Conservation (phyloP, 345 rosid genomes). For the Aethionema arabicum region DNA sequence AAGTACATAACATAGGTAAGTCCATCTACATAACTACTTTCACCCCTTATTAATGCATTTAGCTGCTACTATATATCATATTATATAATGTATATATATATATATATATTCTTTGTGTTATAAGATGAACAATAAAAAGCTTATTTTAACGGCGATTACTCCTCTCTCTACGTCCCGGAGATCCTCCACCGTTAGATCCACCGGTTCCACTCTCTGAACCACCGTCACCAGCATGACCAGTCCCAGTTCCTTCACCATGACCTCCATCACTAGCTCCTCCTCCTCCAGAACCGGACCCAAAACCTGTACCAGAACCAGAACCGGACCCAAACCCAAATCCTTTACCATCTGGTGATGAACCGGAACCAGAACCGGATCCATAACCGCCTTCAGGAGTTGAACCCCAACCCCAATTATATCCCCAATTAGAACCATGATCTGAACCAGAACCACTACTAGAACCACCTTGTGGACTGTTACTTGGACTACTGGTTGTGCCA, state of each 20-base stretch:
- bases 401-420: slow-evolving; percentile 85
- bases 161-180: slow-evolving; percentile 34
- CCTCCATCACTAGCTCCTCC: slow-evolving; percentile 69
- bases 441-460: slow-evolving; percentile 55
- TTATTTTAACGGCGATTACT: slow-evolving; percentile 31
- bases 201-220: slow-evolving; percentile 38
- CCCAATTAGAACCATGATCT: slow-evolving; percentile 77
- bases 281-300: slow-evolving; percentile 64
- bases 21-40: slow-evolving; percentile 19
- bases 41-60: slow-evolving; percentile 26
- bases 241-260: slow-evolving; percentile 63
- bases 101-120: slow-evolving; percentile 23
- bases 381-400: slow-evolving; percentile 72
- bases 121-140: slow-evolving; percentile 12
- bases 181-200: slow-evolving; percentile 24
- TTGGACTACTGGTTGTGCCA: neutral
- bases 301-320: slow-evolving; percentile 63
- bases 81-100: neutral
- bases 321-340: slow-evolving; percentile 77
- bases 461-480: neutral
- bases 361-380: slow-evolving; percentile 90
- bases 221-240: slow-evolving; percentile 35
- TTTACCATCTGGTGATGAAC: slow-evolving; percentile 64
- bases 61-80: slow-evolving; percentile 9
- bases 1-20: slow-evolving; percentile 13